Base-by-base conservation (phyloP, 768 basidiomycete genomes). In the Galerina marginata region DNA sequence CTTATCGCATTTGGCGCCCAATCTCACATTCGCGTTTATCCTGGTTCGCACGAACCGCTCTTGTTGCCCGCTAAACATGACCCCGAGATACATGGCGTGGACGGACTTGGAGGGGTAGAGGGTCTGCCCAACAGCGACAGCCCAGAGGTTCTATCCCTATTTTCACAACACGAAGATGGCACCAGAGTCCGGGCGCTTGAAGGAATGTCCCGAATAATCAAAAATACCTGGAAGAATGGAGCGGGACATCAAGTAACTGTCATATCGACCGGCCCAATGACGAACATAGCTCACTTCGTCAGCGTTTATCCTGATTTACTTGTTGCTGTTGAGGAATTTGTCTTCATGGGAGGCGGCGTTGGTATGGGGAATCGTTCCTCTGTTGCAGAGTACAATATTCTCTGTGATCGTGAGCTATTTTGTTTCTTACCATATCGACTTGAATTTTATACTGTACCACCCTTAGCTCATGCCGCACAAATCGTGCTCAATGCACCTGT, bases 311-410 rank as follows among this genome's bases (percentile, higher is more conserved):
- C 79, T 6, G 78, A 84, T 44, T 70, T 86, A 33, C 64, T 84
- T n/a, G 74, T 75, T 12, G 87, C 79, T 9, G 74, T 93, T 5
- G 86, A 88, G 60, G 84, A 90, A 60, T 82, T 92, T 61, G 89
- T 92, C 6, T 90, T 93, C 67, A 96, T 96, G 94, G 94, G 94
- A 10, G 94, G 94, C n/a, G 93, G 87, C 2, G 87, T 93, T 29
- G 93, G 93, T 9, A 69, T 92, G 23, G 93, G 94, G 0, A 96
- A 95, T 68, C 79, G 89, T 36, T 88, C 90, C 7, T 79, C 93
- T 12, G 88, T 86, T 10, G 92, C 92, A 67, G 93, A 93, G 70
- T 95, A 86, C 73, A 94, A 93, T 68, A 87, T 93, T 54, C 72
- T 91, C 15, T 91, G 90, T 61, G 92, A 93, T 76, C 91, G 91